These are phyloP conservation scores for Prunus campanulata DNA, from an alignment of 306 rosid species.

Conservation along the genomic window DNA sequence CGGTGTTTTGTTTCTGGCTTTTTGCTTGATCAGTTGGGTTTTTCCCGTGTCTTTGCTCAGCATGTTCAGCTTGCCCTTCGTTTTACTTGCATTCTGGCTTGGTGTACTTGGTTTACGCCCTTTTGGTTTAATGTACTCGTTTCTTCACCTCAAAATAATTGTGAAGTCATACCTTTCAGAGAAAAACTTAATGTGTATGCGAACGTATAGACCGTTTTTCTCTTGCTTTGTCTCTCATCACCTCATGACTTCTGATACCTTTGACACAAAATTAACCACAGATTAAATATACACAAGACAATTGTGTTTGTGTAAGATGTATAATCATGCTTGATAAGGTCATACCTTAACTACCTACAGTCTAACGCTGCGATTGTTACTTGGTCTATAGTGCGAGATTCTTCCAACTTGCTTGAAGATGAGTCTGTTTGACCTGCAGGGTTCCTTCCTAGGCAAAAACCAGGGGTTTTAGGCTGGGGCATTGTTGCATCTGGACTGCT, in stretches of 20 bases:
- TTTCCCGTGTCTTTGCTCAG: too few species aligned
- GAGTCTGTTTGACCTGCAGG: conserved; percentile 49
- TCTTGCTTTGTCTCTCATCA: not conserved
- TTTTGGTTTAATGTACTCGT: too few species aligned
- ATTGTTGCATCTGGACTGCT: conserved; percentile 57
- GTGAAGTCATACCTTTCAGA: not conserved
- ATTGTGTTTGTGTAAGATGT: conserved; percentile 1
- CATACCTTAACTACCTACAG: conserved; percentile 49
- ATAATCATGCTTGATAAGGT: conserved; percentile 18
- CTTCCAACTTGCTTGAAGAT: conserved; percentile 60
- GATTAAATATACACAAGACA: not conserved
- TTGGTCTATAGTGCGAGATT: conserved; percentile 63
- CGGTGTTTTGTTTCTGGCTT: too few species aligned
- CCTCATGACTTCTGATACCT: not conserved
- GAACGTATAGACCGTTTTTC: not conserved
- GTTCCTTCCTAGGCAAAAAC: conserved; percentile 52
- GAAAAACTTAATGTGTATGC: not conserved
- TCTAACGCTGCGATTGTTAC: conserved; percentile 65
- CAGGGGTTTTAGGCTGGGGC: conserved; percentile 66
- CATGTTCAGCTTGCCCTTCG: too few species aligned
- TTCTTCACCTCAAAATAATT: too few species aligned
- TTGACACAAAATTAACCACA: not conserved
- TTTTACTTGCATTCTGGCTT: too few species aligned
- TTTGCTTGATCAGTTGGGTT: too few species aligned
- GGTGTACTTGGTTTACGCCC: too few species aligned